Base-by-base conservation (phyloP, 257 asterid genomes). In the Solanum chaucha region DNA sequence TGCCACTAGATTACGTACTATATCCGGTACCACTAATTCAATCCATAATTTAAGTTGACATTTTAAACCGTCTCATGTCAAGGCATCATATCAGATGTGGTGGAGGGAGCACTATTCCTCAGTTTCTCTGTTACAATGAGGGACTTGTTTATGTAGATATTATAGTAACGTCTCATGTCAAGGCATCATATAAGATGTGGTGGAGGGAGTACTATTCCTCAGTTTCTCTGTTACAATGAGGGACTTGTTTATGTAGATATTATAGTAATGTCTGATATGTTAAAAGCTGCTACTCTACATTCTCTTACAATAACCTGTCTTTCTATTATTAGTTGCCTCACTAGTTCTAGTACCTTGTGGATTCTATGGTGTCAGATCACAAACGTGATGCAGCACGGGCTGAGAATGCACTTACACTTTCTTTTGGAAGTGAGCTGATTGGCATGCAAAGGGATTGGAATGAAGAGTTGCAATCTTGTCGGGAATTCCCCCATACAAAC, bases 361-460 rank as follows among this genome's bases (percentile, higher is more conserved):
- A 80, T 28, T 64, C 88, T 90, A 88, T 86, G 86, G 81, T 89
- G 88, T 85, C 93, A 96, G 99, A 94, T 88, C 98, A 96, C 93
- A 95, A 90, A 82, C 98, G 98, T 89, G 98, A 97, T 92, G 98
- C 97, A 75, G 96, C 98, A 14, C 93, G 99, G 86, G 99, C 98
- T 20, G 99, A 97, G 88, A 93, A 93, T 91, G 94, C 98, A 34
- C 68, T 94, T 89, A 92, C 95, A 3, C 97, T 94, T 90, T 92
- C 98, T 61, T 97, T 97, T 90, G 98, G 99, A 90, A 94, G 98
- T 87, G 99, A 97, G 92, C 90, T 97, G 92, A 94, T 97, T 92
- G 99, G 98, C 58, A 95, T 97, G 98, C 98, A 95, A 92, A 94
- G 99, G 87, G 99, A 97, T 88, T 94, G 99, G 99, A 97, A 97